Evolutionary conservation across 371 early-diverging fungal genomes (phyloP).

Genomic region (Caulochytrium protostelioides): DNA sequence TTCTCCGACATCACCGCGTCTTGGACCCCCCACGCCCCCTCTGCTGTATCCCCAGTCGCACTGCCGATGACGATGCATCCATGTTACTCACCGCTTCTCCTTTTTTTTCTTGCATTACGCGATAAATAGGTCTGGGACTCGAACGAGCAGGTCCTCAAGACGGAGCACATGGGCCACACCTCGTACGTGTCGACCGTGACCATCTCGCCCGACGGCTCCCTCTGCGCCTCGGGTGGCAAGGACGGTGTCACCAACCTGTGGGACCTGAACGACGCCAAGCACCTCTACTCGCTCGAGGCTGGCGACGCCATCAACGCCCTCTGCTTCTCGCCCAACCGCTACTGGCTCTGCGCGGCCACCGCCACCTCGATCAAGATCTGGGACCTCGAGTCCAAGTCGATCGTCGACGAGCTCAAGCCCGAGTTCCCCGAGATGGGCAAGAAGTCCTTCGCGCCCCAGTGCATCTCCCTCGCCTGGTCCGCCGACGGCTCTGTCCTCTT

Average conservation of each 20-base stretch:
- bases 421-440: constrained; percentile 49
- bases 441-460: constrained; percentile 56
- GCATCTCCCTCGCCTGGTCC: constrained; percentile 92
- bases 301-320: constrained; percentile 88
- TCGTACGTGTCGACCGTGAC: constrained; percentile 94
- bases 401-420: constrained; percentile 86
- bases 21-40: neutral
- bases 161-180: constrained; percentile 96
- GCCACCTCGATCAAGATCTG: constrained; percentile 91
- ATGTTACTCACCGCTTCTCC: neutral
- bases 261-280: constrained; percentile 98
- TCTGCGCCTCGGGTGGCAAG: constrained; percentile 98
- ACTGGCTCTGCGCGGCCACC: constrained; percentile 99
- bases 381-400: constrained; percentile 93
- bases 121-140: constrained; percentile 95
- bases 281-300: constrained; percentile 95
- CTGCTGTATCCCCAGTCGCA: no score
- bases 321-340: constrained; percentile 96
- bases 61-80: neutral
- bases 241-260: constrained; percentile 97
- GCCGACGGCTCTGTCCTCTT: constrained; percentile 93
- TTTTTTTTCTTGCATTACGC: neutral
- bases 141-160: constrained; percentile 88
- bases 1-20: neutral
- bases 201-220: constrained; percentile 97